These are phyloP conservation scores for Rhizophagus prolifer DNA, from an alignment of 192 early-diverging fungal species.

Conservation along the genomic window DNA sequence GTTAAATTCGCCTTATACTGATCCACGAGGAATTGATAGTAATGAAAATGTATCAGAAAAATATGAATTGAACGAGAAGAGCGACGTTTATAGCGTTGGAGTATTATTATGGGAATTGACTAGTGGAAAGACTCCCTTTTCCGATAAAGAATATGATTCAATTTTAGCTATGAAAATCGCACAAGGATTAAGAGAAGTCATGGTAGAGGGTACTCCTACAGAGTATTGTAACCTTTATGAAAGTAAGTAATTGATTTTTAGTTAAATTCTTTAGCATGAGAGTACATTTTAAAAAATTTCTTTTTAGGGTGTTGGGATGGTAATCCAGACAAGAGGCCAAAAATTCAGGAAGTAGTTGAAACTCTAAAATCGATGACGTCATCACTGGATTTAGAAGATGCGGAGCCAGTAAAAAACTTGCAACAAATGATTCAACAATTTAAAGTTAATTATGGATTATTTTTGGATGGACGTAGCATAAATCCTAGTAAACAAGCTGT, in stretches of 20 bases:
- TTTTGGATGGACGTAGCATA: no score
- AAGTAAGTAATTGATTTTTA: no score
- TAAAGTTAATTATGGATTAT: no score
- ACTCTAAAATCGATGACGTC: no score
- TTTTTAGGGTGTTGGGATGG: neutral
- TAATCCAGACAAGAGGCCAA: neutral
- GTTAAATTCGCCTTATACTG: neutral
- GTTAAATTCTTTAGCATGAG: no score
- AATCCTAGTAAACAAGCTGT: no score
- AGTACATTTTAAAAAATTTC: no score
- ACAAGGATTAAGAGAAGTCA: neutral
- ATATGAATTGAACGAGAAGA: neutral
- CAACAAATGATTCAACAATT: no score
- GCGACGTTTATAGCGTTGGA: neutral
- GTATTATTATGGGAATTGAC: neutral
- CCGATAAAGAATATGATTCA: neutral
- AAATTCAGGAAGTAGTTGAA: no score
- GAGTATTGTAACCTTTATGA: neutral
- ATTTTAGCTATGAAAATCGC: neutral
- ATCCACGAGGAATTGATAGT: neutral
- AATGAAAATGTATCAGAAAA: neutral
- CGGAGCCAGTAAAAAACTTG: no score
- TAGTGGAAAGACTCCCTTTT: neutral
- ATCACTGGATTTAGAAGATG: no score
- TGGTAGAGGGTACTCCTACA: neutral